Percentiles rank a stretch among this genome's conserved stretches.
Conservation (phyloP, 2,329 filamentous ascomycete species). For the Plectosphaerella cucumerina region DNA sequence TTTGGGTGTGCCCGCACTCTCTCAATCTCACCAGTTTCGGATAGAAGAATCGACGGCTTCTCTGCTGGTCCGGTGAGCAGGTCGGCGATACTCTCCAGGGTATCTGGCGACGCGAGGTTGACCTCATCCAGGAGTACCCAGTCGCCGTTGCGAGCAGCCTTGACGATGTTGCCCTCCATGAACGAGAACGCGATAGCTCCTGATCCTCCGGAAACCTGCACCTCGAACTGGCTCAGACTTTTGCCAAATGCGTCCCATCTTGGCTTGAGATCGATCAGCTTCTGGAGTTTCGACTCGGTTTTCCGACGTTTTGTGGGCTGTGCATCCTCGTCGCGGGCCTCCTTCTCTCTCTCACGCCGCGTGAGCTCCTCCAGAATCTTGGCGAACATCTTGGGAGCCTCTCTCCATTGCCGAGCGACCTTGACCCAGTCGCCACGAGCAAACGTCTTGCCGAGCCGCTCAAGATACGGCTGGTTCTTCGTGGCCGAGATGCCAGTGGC, state of each 20-base stretch:
- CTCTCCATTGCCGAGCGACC: conserved; percentile 79
- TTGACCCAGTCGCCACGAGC: conserved; percentile 83
- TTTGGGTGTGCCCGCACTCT: conserved; percentile 84
- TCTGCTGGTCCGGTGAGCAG: conserved; percentile 71
- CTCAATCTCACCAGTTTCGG: conserved; percentile 91
- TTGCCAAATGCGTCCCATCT: conserved; percentile 79
- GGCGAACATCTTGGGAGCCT: conserved; percentile 84
- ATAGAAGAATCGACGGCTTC: conserved; percentile 78
- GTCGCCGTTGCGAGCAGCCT: conserved; percentile 91
- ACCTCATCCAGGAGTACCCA: conserved; percentile 98
- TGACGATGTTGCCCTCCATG: conserved; percentile 91
- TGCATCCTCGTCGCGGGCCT: conserved; percentile 28
- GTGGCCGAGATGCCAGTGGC: conserved; percentile 79
- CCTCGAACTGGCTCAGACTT: conserved; percentile 73
- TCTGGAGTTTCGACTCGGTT: conserved; percentile 63
- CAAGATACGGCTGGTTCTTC: conserved; percentile 83
- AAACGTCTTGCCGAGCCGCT: conserved; percentile 74
- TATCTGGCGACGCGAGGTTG: conserved; percentile 92
- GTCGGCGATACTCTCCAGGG: conserved; percentile 88
- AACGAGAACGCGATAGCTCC: conserved; percentile 90
- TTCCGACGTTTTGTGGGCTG: conserved; percentile 68
- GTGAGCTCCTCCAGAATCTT: conserved; percentile 57
- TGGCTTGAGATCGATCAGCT: conserved; percentile 50
- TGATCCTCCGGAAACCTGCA: conserved; percentile 69
- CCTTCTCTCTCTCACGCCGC: conserved; percentile 35